Conservation (phyloP, 1,284 basidiomycete species). For the Tilletia caries region DNA sequence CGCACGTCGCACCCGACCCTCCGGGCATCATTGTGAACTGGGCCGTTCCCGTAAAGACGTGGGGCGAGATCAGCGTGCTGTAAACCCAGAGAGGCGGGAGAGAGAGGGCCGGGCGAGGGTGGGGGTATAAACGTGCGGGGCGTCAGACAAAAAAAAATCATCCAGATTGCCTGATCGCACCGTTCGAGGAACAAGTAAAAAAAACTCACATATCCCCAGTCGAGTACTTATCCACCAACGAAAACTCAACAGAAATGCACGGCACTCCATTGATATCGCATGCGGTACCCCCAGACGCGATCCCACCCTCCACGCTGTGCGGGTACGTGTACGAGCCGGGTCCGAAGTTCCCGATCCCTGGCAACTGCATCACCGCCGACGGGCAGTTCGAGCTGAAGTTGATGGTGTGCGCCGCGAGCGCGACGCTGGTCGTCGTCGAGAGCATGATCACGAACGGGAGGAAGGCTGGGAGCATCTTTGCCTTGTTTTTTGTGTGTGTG, state of each 20-base stretch:
- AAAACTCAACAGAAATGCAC: constrained; percentile 21
- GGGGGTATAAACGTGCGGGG: too few species aligned
- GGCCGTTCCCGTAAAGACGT: constrained; percentile 11
- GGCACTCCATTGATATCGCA: not conserved
- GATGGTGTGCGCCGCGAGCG: not conserved
- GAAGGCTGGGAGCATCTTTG: too few species aligned
- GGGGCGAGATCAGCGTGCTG: constrained; percentile 8
- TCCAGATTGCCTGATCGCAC: too few species aligned
- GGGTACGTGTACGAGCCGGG: constrained; percentile 14
- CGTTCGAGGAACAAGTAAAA: too few species aligned
- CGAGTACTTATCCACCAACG: constrained; percentile 13
- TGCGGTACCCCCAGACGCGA: constrained; percentile 11
- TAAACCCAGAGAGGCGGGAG: not conserved
- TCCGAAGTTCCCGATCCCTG: constrained; percentile 14
- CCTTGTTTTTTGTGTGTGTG: too few species aligned
- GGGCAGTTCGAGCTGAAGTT: constrained; percentile 8
- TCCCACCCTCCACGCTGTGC: constrained; percentile 14
- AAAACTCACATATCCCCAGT: constrained; percentile 18
- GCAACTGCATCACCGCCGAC: constrained; percentile 14
- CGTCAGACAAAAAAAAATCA: too few species aligned
- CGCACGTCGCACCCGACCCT: constrained; percentile 18
- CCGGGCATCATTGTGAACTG: constrained; percentile 13
- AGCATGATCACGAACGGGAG: not conserved
- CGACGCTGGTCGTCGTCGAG: not conserved
- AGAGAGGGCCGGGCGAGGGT: too few species aligned